Evolutionary conservation across 2,329 filamentous ascomycete genomes (phyloP).

Genomic region (Cordyceps sp.): DNA sequence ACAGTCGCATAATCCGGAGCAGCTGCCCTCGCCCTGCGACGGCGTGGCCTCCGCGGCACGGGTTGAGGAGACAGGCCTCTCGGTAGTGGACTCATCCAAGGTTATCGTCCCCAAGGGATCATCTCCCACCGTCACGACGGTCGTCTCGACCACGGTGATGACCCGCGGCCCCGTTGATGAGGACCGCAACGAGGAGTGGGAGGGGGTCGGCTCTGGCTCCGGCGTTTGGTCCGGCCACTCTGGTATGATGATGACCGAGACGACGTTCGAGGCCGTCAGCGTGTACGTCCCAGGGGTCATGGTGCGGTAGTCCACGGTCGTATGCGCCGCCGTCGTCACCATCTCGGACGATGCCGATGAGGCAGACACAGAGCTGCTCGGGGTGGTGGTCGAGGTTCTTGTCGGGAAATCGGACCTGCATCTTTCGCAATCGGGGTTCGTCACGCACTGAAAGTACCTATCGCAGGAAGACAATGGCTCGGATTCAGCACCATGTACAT

Average conservation of each 20-base stretch:
- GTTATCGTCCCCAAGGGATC: no score
- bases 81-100: no score
- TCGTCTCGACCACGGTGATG: constrained; percentile 2
- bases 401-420: constrained; percentile 4
- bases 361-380: background rate
- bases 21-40: background rate
- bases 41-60: background rate
- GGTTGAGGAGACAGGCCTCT: no score
- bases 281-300: constrained; percentile 1
- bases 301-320: background rate
- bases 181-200: no score
- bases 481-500: no score
- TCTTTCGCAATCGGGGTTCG: constrained; percentile 13
- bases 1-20: background rate
- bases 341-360: background rate
- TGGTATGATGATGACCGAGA: constrained; percentile 2
- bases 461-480: background rate
- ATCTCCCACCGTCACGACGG: constrained; percentile 1
- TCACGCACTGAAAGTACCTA: constrained; percentile 19
- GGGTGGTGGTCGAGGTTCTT: background rate
- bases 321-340: background rate
- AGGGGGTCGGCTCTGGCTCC: no score
- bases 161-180: background rate
- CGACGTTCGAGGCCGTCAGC: constrained; percentile 1
- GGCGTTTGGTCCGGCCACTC: no score